Base-by-base conservation (phyloP, 805 yeast genomes). In the Suhomyces pyralidae region DNA sequence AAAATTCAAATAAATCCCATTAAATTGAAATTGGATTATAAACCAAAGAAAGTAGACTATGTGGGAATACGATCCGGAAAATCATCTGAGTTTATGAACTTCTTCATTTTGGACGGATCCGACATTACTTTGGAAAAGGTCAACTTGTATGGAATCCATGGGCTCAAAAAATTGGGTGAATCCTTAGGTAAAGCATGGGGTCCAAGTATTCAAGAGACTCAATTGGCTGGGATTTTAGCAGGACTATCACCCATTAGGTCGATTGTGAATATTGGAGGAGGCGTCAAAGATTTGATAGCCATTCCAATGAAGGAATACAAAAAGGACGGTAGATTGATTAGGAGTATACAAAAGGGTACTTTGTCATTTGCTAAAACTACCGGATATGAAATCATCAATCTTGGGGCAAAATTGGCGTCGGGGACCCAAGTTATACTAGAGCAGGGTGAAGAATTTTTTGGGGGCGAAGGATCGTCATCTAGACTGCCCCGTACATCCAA, bases 91-190 rank as follows among this genome's bases (percentile, higher is more conserved):
- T 80, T 94, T 49, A 84, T 90, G 81, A 94, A 94, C 65, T 82
- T 94, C 56, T 92, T 94, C 68, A 85, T 86, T 7, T 76, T 94
- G 38, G 97, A 93, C 62, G 97, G 91, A 40, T 88, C 97, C 0
- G 83, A 81, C 40, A 80, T 94, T 63, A 75, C 78, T 0, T 70
- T 94, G 55, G 81, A 82, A 54, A 79, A 81, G 15, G 79, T 85
- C 1, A 79, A 79, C 1, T 62, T 92, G 3, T 84, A 87, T 68
- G 99, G 98, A 0, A 68, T 90, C 0, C 74, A 83, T 15, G 97
- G 98, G 0, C 81, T 87, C 59, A 80, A 85, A 0, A 79, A 80
- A 32, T 63, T 94, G 12, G 80, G 82, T 7, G 61, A 64, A 12
- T 65, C 78, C 14, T 73, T 94, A 40, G 83, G 83, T 52, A 81